Evolutionary conservation across 805 yeast species (phyloP).

Genomic region (Saccharomycopsis vini): DNA sequence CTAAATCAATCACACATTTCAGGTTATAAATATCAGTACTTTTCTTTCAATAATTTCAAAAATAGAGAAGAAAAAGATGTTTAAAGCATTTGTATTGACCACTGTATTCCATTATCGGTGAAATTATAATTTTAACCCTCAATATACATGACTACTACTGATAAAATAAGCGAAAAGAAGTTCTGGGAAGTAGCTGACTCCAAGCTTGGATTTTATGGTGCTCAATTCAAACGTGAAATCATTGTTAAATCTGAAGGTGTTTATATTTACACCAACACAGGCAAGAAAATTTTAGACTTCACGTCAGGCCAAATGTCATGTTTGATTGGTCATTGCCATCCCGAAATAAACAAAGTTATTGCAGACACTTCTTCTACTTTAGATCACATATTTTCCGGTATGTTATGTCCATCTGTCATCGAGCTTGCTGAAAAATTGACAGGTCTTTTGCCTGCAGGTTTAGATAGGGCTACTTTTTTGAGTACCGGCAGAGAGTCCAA

Average conservation of each 20-base stretch:
- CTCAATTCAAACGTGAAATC: conserved; percentile 6
- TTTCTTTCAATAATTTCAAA: too few species aligned
- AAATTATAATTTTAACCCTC: too few species aligned
- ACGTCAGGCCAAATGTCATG: conserved; percentile 25
- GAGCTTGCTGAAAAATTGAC: conserved; percentile 26
- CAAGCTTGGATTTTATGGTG: conserved; percentile 5
- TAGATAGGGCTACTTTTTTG: conserved; percentile 23
- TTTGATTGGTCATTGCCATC: conserved; percentile 26
- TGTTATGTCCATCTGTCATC: conserved; percentile 25
- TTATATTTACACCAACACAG: conserved; percentile 22
- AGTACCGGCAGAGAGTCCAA: conserved; percentile 29
- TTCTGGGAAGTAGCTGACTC: conserved; percentile 7
- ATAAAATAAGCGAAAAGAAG: background rate
- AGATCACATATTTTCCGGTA: conserved; percentile 24
- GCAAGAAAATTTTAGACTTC: conserved; percentile 23
- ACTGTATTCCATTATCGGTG: too few species aligned
- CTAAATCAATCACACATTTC: too few species aligned
- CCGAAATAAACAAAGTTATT: conserved; percentile 23
- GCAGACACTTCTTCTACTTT: conserved; percentile 21
- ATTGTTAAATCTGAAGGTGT: conserved; percentile 20
- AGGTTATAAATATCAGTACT: too few species aligned
- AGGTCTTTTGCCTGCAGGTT: conserved; percentile 21
- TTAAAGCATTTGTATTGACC: too few species aligned
- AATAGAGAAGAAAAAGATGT: too few species aligned
- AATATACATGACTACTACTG: background rate